Conservation (phyloP, 306 rosid genomes). For the Dryas drummondii region DNA sequence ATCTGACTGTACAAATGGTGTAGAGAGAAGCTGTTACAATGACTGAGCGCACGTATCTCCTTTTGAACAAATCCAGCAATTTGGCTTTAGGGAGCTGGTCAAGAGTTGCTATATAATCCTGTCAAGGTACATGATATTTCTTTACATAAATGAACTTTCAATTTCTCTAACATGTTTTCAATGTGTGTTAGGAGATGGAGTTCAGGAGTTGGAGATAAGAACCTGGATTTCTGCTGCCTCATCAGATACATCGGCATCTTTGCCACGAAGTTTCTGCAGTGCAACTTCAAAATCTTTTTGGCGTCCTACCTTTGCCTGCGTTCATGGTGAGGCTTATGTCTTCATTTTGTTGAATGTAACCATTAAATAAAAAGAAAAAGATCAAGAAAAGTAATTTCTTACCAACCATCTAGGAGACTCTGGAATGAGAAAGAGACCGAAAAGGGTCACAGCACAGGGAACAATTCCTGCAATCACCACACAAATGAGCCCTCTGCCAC, state of each 20-base stretch:
- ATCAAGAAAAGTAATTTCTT: slow-evolving; percentile 21
- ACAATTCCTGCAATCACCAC: slow-evolving; percentile 54
- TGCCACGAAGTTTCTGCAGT: slow-evolving; percentile 67
- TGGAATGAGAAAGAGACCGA: slow-evolving; percentile 83
- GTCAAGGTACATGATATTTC: slow-evolving; percentile 26
- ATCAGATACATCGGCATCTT: slow-evolving; percentile 59
- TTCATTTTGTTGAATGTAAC: not conserved
- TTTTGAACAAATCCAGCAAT: slow-evolving; percentile 72
- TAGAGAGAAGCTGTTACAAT: slow-evolving; percentile 42
- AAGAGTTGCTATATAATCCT: slow-evolving; percentile 74
- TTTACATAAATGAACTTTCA: slow-evolving; percentile 10
- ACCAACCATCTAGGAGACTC: slow-evolving; percentile 99
- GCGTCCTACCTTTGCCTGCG: slow-evolving; percentile 71
- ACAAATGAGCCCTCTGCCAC: slow-evolving; percentile 23
- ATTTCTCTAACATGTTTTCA: not conserved
- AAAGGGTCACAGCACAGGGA: slow-evolving; percentile 65
- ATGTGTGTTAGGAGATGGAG: not conserved
- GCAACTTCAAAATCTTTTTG: slow-evolving; percentile 57
- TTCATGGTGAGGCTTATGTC: slow-evolving; percentile 3
- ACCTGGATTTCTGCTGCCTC: slow-evolving; percentile 94
- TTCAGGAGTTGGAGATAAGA: slow-evolving; percentile 12
- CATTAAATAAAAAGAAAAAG: not conserved
- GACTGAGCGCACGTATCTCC: slow-evolving; percentile 71
- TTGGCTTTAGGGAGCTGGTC: slow-evolving; percentile 71
- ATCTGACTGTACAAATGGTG: not conserved